A percentile compares a stretch with the other conserved stretches of the same genome.
Evolutionary conservation across 352 stramenopile species (phyloP).

Genomic region (Phytopythium mirpurense): DNA sequence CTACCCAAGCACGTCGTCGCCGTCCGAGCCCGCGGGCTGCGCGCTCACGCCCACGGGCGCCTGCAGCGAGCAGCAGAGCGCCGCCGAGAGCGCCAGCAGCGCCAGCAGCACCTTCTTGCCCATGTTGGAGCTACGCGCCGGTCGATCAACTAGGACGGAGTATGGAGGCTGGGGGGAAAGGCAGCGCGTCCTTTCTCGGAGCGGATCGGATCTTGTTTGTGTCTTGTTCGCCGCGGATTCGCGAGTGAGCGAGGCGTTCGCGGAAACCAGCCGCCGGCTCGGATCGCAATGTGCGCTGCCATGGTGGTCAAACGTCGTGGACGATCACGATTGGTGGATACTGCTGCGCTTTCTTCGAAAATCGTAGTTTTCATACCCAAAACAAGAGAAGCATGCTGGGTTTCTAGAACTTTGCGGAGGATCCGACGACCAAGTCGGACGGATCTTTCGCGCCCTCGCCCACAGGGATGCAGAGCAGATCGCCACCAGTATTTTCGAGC

Average conservation of each 20-base stretch:
- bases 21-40: constrained; percentile 29
- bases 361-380: background rate
- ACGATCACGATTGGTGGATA: constrained; percentile 1
- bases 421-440: background rate
- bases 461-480: background rate
- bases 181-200: background rate
- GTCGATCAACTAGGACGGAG: background rate
- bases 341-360: constrained; percentile 5
- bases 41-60: constrained; percentile 10
- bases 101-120: constrained; percentile 16
- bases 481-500: background rate
- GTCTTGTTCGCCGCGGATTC: constrained; percentile 2
- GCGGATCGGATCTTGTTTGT: background rate
- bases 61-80: constrained; percentile 26
- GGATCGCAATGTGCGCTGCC: background rate
- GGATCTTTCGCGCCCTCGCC: background rate
- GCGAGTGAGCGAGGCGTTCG: constrained; percentile 6
- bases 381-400: background rate
- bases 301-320: background rate
- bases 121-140: background rate
- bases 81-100: constrained; percentile 31
- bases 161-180: background rate
- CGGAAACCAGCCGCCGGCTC: background rate
- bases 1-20: constrained; percentile 35
- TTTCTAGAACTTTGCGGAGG: background rate